Conservation (phyloP, 108 stramenopile genomes). For the Cyclotella sp. region DNA sequence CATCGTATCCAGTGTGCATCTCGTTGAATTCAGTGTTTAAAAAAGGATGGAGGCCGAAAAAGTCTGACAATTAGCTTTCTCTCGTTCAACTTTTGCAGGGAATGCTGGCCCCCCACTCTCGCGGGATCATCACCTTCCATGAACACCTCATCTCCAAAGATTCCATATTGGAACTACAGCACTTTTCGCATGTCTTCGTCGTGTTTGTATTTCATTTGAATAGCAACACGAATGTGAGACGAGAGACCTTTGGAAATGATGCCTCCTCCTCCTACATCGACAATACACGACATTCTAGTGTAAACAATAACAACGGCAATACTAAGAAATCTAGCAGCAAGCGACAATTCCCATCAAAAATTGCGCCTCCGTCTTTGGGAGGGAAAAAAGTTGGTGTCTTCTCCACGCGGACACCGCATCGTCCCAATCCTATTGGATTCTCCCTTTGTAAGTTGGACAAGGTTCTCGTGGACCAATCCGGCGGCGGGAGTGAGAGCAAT, state of each 20-base stretch:
- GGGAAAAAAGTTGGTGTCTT: slow-evolving; percentile 94
- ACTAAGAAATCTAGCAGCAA: slow-evolving; percentile 18
- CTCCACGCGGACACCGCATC: slow-evolving; percentile 96
- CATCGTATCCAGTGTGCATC: too few species aligned
- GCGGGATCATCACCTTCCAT: slow-evolving; percentile 70
- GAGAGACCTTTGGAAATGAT: slow-evolving; percentile 43
- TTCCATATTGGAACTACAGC: slow-evolving; percentile 71
- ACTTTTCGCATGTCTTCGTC: slow-evolving; percentile 94
- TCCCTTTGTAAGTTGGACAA: slow-evolving; percentile 85
- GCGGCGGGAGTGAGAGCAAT: background rate
- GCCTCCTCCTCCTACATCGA: slow-evolving; percentile 2
- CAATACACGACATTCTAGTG: background rate
- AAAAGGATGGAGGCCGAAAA: too few species aligned
- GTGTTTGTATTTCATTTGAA: slow-evolving; percentile 98
- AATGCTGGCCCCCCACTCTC: slow-evolving; percentile 76
- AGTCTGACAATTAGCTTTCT: background rate
- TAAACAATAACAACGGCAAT: slow-evolving; percentile 3
- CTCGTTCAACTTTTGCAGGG: slow-evolving; percentile 32
- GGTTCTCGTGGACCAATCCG: slow-evolving; percentile 36
- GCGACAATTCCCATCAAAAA: slow-evolving; percentile 76
- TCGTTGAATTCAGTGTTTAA: too few species aligned
- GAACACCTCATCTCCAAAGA: slow-evolving; percentile 46
- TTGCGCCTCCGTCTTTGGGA: slow-evolving; percentile 84
- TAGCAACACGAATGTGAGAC: slow-evolving; percentile 67
- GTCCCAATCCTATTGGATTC: slow-evolving; percentile 95